Conservation (phyloP, 2,329 filamentous ascomycete species). For the Cladosporium sphaerospermum region DNA sequence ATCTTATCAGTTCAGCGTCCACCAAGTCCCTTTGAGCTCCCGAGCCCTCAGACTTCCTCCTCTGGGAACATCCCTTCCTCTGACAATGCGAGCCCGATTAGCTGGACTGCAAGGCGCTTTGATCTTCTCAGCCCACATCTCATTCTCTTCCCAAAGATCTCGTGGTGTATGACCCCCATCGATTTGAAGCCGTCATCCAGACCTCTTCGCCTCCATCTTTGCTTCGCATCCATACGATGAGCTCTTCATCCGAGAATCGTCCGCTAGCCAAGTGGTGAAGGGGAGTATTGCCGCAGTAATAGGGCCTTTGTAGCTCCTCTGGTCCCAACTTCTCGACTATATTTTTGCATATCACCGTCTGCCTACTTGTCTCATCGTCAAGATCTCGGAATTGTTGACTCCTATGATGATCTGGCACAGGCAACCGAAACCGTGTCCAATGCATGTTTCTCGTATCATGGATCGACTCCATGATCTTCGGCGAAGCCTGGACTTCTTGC, state of each 20-base stretch:
- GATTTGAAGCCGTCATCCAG: neutral
- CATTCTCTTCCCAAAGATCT: neutral
- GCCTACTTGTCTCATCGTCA: neutral
- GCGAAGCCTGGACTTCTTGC: neutral
- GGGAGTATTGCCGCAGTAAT: neutral
- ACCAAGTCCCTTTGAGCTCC: neutral
- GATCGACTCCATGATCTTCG: neutral
- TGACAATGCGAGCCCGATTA: neutral
- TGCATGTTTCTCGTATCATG: neutral
- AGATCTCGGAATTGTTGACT: neutral
- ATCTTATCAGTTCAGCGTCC: neutral
- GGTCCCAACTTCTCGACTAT: neutral
- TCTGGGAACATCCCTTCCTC: neutral
- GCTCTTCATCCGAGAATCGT: neutral
- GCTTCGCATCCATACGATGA: neutral
- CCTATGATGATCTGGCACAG: no score
- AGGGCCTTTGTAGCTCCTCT: neutral
- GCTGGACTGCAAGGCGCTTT: no score
- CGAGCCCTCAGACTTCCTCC: neutral
- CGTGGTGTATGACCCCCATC: neutral
- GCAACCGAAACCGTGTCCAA: neutral
- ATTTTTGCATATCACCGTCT: neutral
- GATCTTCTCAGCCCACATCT: no score
- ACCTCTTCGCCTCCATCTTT: neutral
- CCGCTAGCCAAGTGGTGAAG: conserved; percentile 1